phyloP scores from a whole-genome alignment of 805 yeast species.

The Cyberlindnera japonica region DNA sequence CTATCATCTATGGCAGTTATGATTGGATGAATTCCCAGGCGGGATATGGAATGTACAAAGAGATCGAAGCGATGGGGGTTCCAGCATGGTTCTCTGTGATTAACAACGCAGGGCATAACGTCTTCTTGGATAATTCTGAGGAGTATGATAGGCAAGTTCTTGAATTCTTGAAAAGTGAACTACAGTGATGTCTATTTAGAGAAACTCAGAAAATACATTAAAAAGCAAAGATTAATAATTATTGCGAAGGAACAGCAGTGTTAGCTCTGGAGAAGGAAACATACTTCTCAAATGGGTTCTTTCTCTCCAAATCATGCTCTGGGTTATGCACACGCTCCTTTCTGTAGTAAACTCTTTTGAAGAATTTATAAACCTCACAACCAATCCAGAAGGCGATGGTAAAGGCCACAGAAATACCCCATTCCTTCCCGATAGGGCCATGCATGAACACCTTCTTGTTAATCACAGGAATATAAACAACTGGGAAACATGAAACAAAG shows the following conservation, averaged over 20 bases:
- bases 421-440: slow-evolving; percentile 67
- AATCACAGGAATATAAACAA: slow-evolving; percentile 85
- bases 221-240: neutral
- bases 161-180: slow-evolving; percentile 29
- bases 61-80: slow-evolving; percentile 8
- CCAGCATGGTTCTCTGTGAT: slow-evolving; percentile 30
- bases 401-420: slow-evolving; percentile 71
- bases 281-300: slow-evolving; percentile 59
- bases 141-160: slow-evolving; percentile 48
- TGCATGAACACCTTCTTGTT: slow-evolving; percentile 74
- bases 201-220: neutral
- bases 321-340: slow-evolving; percentile 47
- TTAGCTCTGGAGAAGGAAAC: slow-evolving; percentile 51
- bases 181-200: too few species aligned
- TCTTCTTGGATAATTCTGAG: slow-evolving; percentile 62
- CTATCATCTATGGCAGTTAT: slow-evolving; percentile 56
- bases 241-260: slow-evolving; percentile 5
- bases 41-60: slow-evolving; percentile 33
- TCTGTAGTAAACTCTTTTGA: slow-evolving; percentile 51
- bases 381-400: slow-evolving; percentile 53
- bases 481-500: slow-evolving; percentile 69
- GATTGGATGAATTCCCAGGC: slow-evolving; percentile 72
- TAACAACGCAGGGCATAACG: slow-evolving; percentile 67
- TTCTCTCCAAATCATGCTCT: slow-evolving; percentile 59
- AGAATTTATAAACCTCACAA: slow-evolving; percentile 64